Evolutionary conservation across 2,329 filamentous ascomycete genomes (phyloP), one percentile per base, ranked within the genome.

Genomic region (Stagonosporopsis rhizophila): DNA sequence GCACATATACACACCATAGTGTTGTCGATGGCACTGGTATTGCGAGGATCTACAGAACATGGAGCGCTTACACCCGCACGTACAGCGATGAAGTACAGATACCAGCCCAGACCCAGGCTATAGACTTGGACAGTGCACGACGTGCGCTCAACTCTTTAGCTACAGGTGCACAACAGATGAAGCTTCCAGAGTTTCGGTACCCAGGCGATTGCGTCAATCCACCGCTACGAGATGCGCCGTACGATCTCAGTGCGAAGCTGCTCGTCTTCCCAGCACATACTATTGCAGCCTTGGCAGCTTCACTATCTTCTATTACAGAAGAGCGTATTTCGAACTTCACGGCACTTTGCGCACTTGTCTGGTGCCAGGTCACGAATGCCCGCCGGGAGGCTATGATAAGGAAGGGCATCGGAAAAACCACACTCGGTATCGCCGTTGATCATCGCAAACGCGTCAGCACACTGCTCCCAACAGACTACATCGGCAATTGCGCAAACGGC

Each of bases 1-100:
- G 68, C 38, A 47, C 66, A 1, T 72, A 69, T 56, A 52, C 58
- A 8, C 60, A 71, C 52, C 70, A 74, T 51, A 59, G 52, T 23
- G 58, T 65, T 15, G 32, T 59, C 9, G 68, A 71, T 42, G 65
- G 63, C 5, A 56, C 40, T 3, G 65, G 64, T 0, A 58, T 65
- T 11, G 50, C 56, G 7, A 56, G 44, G 15, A 49, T 69, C 0
- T 64, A 61, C 23, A 35, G 59, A 20, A 20, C 52, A 1, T 69
- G 63, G 65, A 64, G 60, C 22, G n/a, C 3, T 7, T 15, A 40
- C 2, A 34, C 39, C 35, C 49, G 22, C 19, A 17, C n/a, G 6
- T 35, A 23, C 11, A 14, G 15, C 11, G 9, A 23, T 22, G n/a
- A 7, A 11, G 3, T 5, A 4, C 7, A 23, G 6, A 20, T 35